Evolutionary conservation across 352 stramenopile species (phyloP).

Genomic region (Pythium periplocum): DNA sequence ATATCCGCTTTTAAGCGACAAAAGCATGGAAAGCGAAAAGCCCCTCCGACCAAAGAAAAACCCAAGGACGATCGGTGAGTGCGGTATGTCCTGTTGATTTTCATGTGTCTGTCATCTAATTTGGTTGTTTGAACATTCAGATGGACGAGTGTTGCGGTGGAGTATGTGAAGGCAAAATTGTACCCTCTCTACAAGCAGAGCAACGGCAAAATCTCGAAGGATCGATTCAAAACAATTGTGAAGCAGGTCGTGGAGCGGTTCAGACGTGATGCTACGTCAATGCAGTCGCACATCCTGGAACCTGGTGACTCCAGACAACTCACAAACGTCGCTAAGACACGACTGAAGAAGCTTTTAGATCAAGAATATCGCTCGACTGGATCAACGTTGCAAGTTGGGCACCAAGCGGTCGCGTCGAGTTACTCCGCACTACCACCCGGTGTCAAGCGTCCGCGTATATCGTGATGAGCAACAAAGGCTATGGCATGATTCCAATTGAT

Average conservation of each 20-base stretch:
- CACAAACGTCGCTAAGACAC: constrained; percentile 50
- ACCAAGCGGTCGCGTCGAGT: too few relatives aligned
- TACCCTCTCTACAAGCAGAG: constrained; percentile 75
- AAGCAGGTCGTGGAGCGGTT: constrained; percentile 65
- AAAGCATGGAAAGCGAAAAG: background rate
- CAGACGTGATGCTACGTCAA: constrained; percentile 39
- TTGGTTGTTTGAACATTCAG: constrained; percentile 14
- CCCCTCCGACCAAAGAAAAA: too few relatives aligned
- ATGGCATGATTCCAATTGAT: too few relatives aligned
- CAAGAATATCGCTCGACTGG: constrained; percentile 27
- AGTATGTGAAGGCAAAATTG: constrained; percentile 76
- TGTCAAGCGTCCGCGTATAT: too few relatives aligned
- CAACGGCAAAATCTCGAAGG: constrained; percentile 54
- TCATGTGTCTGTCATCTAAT: too few relatives aligned
- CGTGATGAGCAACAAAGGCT: too few relatives aligned
- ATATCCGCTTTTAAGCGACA: background rate
- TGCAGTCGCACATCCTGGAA: constrained; percentile 53
- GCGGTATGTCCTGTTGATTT: too few relatives aligned
- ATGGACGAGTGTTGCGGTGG: constrained; percentile 48
- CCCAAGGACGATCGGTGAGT: too few relatives aligned
- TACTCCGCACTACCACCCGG: too few relatives aligned
- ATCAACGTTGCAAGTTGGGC: background rate
- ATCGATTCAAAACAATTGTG: constrained; percentile 76
- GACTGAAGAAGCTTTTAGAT: constrained; percentile 65
- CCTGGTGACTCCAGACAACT: constrained; percentile 25